Conservation (phyloP, 495 filamentous ascomycete species). For the Hamigera avellanea region DNA sequence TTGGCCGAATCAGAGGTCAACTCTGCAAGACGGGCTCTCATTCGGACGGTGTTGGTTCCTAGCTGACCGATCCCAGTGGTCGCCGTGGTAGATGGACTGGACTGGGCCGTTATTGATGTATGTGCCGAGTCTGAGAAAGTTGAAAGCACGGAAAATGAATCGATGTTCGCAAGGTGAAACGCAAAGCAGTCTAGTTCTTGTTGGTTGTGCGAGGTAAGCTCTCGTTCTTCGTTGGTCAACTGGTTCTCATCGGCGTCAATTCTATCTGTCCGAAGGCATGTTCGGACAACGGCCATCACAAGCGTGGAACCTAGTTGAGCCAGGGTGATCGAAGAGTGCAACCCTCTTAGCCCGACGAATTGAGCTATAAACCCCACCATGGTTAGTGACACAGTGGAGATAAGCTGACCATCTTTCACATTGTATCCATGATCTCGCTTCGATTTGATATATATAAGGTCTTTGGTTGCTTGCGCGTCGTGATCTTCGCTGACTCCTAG, state of each 20-base stretch:
- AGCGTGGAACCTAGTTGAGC: constrained; percentile 33
- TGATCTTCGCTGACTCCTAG: constrained; percentile 18
- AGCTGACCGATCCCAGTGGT: background rate
- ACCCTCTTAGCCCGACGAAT: constrained; percentile 37
- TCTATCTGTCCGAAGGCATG: constrained; percentile 32
- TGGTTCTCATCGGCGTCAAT: constrained; percentile 21
- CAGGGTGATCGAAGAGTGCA: constrained; percentile 37
- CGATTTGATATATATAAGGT: constrained; percentile 24
- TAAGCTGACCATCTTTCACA: constrained; percentile 5
- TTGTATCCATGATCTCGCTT: constrained; percentile 6
- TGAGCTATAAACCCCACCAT: constrained; percentile 38
- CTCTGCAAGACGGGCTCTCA: constrained; percentile 15
- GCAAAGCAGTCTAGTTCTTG: constrained; percentile 39
- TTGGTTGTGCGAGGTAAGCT: constrained; percentile 13
- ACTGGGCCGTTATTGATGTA: constrained; percentile 4
- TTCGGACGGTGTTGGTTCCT: constrained; percentile 12
- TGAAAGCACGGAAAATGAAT: constrained; percentile 13
- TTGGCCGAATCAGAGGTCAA: constrained; percentile 11
- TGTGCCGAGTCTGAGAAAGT: background rate
- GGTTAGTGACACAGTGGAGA: constrained; percentile 15
- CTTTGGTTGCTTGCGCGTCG: constrained; percentile 4
- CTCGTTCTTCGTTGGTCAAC: constrained; percentile 12
- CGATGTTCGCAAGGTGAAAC: constrained; percentile 18
- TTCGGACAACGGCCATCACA: constrained; percentile 34
- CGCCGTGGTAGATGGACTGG: constrained; percentile 1